Evolutionary conservation across 139 green algal genomes (phyloP), one percentile per base, ranked within the genome.

Genomic region (Choricystis sp.): DNA sequence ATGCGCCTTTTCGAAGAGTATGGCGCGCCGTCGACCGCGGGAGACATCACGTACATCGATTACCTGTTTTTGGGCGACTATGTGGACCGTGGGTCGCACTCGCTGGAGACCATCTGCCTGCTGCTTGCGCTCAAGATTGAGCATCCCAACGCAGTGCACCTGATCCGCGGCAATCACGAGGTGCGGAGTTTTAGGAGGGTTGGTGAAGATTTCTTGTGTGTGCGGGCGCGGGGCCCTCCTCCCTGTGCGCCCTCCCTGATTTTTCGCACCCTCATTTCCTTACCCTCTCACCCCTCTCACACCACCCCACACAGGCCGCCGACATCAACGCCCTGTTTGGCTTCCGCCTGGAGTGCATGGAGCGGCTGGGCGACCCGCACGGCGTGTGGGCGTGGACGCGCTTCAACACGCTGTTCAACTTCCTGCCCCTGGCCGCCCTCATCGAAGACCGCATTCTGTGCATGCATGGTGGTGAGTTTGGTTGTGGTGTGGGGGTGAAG

Each of bases 1-100:
- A 99, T 99, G 94, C 85, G 94, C 5, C 78, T 99, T 57, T 99
- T 99, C 77, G 87, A 96, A 71, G 94, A 99, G 80, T 99, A 98
- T 69, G 94, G 94, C 29, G 87, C 81, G 25, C 94, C 94, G 4
- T 91, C 81, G 64, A 96, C 89, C 4, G 88, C 87, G 0, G 94
- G 94, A 3, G 94, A 99, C 83, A 98, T 99, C 78, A 96, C 91
- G 24, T 99, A 97, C 83, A 97, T 98, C 23, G 89, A 97, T 74
- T 97, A 97, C 74, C 75, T 97, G 29, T 78, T 78, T 64, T 57
- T 78, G 59, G 72, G 72, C n/a, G 89, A 96, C 72, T 96, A 95
- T 71, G 89, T 96, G 22, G 89, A 96, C 73, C 75, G 79, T 59
- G 84, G 72, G 26, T 67, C 71, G 21, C 81, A 89, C 75, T 81